Evolutionary conservation across 2,329 filamentous ascomycete species (phyloP).

Genomic region (Botrytis pseudocinerea): DNA sequence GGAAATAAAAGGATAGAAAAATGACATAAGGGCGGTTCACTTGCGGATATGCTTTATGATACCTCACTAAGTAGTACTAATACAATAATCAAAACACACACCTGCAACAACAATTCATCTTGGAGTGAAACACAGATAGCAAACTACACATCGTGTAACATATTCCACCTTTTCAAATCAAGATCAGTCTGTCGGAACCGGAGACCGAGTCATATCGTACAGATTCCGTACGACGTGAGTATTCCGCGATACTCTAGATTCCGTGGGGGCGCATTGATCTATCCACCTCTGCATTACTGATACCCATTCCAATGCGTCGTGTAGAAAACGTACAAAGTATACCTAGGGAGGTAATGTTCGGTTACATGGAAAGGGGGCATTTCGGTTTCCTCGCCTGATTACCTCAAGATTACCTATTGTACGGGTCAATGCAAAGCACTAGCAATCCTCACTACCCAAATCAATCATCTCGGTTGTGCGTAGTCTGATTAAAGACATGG

Average conservation of each 20-base stretch:
- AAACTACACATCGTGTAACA: neutral
- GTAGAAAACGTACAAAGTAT: neutral
- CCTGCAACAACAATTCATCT: neutral
- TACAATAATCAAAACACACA: neutral
- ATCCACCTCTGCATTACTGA: neutral
- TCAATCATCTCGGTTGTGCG: neutral
- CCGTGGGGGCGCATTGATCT: neutral
- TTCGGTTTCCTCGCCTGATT: neutral
- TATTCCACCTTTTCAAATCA: neutral
- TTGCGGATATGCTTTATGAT: neutral
- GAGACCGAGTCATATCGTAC: neutral
- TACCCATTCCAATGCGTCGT: neutral
- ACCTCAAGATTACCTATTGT: neutral
- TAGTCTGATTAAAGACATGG: neutral
- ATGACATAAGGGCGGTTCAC: neutral
- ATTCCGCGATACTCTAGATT: neutral
- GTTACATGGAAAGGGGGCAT: slow-evolving; percentile 1
- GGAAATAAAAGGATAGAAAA: neutral
- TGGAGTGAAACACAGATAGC: neutral
- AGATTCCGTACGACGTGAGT: neutral
- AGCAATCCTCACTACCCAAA: neutral
- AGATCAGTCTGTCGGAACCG: neutral
- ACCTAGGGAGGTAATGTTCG: neutral
- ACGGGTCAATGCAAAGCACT: neutral
- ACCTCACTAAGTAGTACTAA: slow-evolving; percentile 1